These are phyloP conservation scores for Endoconidiophora polonica DNA, from an alignment of 2,329 filamentous ascomycete species.

Conservation along the genomic window DNA sequence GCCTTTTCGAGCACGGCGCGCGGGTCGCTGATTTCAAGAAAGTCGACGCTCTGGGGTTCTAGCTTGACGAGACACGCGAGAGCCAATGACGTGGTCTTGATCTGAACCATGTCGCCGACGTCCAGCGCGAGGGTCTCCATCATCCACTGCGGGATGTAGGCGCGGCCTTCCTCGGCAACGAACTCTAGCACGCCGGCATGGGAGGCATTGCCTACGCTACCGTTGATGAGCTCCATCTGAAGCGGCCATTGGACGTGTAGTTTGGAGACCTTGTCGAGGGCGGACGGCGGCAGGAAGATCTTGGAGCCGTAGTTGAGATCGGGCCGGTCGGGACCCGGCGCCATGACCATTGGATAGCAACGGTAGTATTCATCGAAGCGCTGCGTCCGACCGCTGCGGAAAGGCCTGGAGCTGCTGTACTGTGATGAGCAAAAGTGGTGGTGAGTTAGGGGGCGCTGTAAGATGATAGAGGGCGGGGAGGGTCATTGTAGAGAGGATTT, in stretches of 20 bases:
- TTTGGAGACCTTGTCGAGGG: constrained; percentile 88
- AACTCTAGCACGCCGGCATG: constrained; percentile 96
- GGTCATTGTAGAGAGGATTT: not conserved
- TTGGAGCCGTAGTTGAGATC: constrained; percentile 94
- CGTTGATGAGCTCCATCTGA: constrained; percentile 90
- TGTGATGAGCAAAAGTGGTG: not conserved
- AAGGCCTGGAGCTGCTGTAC: constrained; percentile 18
- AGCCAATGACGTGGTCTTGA: constrained; percentile 85
- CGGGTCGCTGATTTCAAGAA: constrained; percentile 92
- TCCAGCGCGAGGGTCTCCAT: constrained; percentile 86
- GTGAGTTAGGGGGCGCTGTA: not conserved
- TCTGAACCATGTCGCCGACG: constrained; percentile 83
- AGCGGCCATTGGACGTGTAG: constrained; percentile 95
- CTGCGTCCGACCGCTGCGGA: constrained; percentile 35
- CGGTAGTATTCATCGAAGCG: constrained; percentile 98
- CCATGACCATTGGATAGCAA: constrained; percentile 90
- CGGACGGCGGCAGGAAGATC: constrained; percentile 90
- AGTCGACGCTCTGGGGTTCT: constrained; percentile 81
- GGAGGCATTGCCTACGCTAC: constrained; percentile 59
- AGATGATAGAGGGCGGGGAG: not conserved
- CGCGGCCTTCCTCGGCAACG: constrained; percentile 89
- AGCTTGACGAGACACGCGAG: constrained; percentile 89
- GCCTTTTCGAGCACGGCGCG: constrained; percentile 94
- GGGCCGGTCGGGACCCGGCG: constrained; percentile 73
- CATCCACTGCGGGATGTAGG: constrained; percentile 94